Evolutionary conservation across 2,329 filamentous ascomycete genomes (phyloP).

Genomic region (Penicillium vulpinum): DNA sequence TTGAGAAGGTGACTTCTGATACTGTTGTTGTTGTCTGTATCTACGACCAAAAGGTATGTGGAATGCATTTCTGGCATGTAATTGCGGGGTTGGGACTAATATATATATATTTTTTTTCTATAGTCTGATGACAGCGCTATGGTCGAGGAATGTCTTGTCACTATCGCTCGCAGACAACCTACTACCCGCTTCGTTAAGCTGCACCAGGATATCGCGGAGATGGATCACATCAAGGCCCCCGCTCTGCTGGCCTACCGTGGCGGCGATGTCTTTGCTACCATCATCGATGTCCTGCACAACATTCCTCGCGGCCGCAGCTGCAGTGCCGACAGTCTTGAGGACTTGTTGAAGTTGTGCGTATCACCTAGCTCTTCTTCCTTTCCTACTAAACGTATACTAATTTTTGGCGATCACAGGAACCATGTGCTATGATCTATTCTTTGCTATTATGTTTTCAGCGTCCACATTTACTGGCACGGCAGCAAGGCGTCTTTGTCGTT

Average conservation of each 20-base stretch:
- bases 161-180: constrained; percentile 69
- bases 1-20: constrained; percentile 81
- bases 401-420: constrained; percentile 24
- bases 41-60: constrained; percentile 76
- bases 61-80: not conserved
- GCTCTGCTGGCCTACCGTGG: constrained; percentile 85
- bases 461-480: not conserved
- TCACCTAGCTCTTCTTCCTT: not conserved
- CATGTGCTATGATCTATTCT: constrained; percentile 29
- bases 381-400: not conserved
- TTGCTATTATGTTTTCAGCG: not conserved
- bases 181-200: constrained; percentile 86
- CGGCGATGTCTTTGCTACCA: constrained; percentile 85
- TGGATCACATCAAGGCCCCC: constrained; percentile 84
- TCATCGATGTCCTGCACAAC: constrained; percentile 83
- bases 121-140: constrained; percentile 77
- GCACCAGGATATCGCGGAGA: constrained; percentile 88
- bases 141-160: constrained; percentile 74
- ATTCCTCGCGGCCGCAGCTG: constrained; percentile 64
- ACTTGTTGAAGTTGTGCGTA: constrained; percentile 56
- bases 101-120: not conserved
- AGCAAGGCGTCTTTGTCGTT: constrained; percentile 16
- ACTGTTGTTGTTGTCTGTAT: constrained; percentile 92
- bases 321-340: constrained; percentile 57
- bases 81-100: not conserved